Evolutionary conservation across 75 land plant genomes (phyloP), one percentile per base, ranked within the genome.

Genomic region (Selaginella tamariscina): DNA sequence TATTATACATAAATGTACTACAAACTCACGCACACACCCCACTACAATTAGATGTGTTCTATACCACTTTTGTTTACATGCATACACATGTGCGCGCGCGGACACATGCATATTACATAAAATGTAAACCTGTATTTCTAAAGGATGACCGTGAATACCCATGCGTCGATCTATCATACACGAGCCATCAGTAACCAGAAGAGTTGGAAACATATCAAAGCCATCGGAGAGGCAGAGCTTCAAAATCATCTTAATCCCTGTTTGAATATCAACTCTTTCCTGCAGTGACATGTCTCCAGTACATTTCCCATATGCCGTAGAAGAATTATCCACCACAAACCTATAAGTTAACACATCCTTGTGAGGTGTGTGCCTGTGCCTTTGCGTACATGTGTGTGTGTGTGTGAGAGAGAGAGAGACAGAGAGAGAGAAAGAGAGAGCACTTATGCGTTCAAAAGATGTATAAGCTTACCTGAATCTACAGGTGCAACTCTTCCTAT

Each of bases 131-230:
- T 59, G 62, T 21, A 59, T 59, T 26, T 59, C 62, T 2, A 59
- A 23, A 23, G 62, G 62, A 59, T 59, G 62, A n/a, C 62, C 62
- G 26, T 59, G 62, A n/a, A 59, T 59, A n/a, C 62, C 62, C 62
- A 59, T 59, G 62, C 26, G 62, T 9, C 62, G 62, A 59, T 59
- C 62, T 8, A 59, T 59, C 62, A 59, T 59, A 59, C 62, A 59
- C 26, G 62, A 59, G 26, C 62, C 62, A 59, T 59, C 62, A 5
- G 62, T 59, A 23, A 59, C 62, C 23, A 59, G 62, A 8, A 59
- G 23, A 5, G 62, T 59, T n/a, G 62, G 62, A 23, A 59, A 59
- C 62, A 59, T 59, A 23, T 59, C 62, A 59, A 59, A 59, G n/a
- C 62, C 62, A n/a, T 59, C 62, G 23, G 27, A 23, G 27, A 59